phyloP scores from a whole-genome alignment of 768 basidiomycete genomes.

The Suillus luteus region DNA sequence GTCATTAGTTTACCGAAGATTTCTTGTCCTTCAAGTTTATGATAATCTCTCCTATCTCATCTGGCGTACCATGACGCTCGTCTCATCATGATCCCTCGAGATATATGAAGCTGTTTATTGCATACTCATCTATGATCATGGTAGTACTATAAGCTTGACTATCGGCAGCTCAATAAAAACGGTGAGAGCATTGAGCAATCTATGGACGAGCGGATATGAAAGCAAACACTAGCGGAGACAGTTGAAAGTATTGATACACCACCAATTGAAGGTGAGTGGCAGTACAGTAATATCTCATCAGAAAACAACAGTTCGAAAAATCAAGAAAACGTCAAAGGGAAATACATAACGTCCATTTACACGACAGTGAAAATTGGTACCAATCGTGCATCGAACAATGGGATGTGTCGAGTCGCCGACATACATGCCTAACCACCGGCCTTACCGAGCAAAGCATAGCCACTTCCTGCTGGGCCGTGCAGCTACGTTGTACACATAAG shows the following conservation, averaged over 20 bases:
- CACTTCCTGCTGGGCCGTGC: constrained; percentile 72
- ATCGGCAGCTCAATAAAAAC: constrained; percentile 1
- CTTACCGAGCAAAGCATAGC: constrained; percentile 70
- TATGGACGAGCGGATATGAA: neutral
- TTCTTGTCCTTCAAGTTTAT: neutral
- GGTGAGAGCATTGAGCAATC: neutral
- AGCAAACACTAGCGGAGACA: neutral
- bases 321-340: neutral
- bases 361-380: neutral
- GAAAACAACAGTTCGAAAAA: neutral
- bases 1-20: neutral
- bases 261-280: neutral
- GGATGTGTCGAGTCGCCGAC: neutral
- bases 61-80: neutral
- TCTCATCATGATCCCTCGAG: neutral
- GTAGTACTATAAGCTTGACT: neutral
- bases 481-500: constrained; percentile 41
- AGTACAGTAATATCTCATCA: neutral
- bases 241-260: constrained; percentile 1
- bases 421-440: constrained; percentile 39
- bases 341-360: neutral
- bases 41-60: neutral
- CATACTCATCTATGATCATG: neutral
- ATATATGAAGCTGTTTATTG: neutral
- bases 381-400: neutral